A percentile compares a stretch with the other conserved stretches of the same genome.
Evolutionary conservation across 202 grass and related monocot genomes (phyloP).

Genomic region (Digitaria exilis): DNA sequence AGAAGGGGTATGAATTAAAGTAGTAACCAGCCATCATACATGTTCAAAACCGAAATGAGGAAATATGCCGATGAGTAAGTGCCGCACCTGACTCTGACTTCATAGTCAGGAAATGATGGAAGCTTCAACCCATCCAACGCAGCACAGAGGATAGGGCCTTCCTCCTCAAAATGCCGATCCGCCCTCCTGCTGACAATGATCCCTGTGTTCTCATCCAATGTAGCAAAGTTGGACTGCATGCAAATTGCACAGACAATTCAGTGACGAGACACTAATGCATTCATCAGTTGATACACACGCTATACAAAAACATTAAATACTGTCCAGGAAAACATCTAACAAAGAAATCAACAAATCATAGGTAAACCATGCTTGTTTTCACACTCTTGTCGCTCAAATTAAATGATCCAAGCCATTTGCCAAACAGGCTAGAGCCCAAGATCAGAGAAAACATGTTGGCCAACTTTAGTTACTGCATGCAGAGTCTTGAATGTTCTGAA

Average conservation of each 20-base stretch:
- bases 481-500: neutral
- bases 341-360: neutral
- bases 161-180: constrained; percentile 94
- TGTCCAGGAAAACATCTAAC: neutral
- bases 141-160: constrained; percentile 80
- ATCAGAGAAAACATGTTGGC: neutral
- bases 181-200: constrained; percentile 77
- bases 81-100: constrained; percentile 91
- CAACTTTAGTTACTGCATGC: neutral
- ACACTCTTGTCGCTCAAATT: neutral
- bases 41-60: no score
- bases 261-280: constrained; percentile 15
- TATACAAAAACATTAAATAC: neutral
- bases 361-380: neutral
- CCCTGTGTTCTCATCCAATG: constrained; percentile 76
- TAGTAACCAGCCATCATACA: neutral
- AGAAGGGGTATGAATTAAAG: constrained; percentile 7
- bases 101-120: constrained; percentile 73
- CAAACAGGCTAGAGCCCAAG: neutral
- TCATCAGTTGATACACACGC: neutral
- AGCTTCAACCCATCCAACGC: constrained; percentile 88
- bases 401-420: neutral
- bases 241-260: constrained; percentile 13
- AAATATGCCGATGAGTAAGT: neutral
- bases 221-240: constrained; percentile 84